Percentiles rank a stretch among this genome's conserved stretches.
Conservation (phyloP, 1,284 basidiomycete species). For the Flammula alnicola region DNA sequence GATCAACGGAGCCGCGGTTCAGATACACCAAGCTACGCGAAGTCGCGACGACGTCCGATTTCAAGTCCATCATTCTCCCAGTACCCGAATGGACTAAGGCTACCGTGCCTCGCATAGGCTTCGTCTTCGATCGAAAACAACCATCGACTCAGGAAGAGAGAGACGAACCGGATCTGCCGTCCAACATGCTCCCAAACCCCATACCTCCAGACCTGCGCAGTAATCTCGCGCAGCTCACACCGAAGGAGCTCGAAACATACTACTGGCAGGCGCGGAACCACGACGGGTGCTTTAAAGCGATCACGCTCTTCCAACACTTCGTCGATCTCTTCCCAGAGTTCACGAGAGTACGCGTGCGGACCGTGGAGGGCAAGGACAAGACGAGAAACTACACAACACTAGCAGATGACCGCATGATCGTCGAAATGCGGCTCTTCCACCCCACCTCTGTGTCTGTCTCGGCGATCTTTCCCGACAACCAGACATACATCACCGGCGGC, state of each 20-base stretch:
- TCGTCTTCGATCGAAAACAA: constrained; percentile 29
- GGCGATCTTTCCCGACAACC: constrained; percentile 20
- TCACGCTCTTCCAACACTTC: constrained; percentile 33
- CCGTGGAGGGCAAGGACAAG: constrained; percentile 18
- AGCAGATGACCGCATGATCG: constrained; percentile 22
- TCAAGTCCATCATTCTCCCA: constrained; percentile 21
- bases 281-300: constrained; percentile 32
- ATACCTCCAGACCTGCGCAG: constrained; percentile 11
- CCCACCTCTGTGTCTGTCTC: constrained; percentile 26
- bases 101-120: constrained; percentile 25
- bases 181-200: constrained; percentile 30
- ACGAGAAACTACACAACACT: constrained; percentile 23
- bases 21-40: constrained; percentile 32
- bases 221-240: too few relatives aligned
- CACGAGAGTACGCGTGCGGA: constrained; percentile 30
- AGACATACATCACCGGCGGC: constrained; percentile 27
- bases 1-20: constrained; percentile 33
- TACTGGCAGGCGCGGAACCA: constrained; percentile 36
- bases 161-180: constrained; percentile 30
- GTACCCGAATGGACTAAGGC: constrained; percentile 15
- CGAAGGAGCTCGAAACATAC: constrained; percentile 32
- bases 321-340: constrained; percentile 29
- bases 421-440: constrained; percentile 27
- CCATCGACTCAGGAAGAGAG: neutral
- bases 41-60: constrained; percentile 21